A percentile compares a stretch with the other conserved stretches of the same genome.
phyloP scores from a whole-genome alignment of 139 green algal species.

The Raphidocelis subcapitata region DNA sequence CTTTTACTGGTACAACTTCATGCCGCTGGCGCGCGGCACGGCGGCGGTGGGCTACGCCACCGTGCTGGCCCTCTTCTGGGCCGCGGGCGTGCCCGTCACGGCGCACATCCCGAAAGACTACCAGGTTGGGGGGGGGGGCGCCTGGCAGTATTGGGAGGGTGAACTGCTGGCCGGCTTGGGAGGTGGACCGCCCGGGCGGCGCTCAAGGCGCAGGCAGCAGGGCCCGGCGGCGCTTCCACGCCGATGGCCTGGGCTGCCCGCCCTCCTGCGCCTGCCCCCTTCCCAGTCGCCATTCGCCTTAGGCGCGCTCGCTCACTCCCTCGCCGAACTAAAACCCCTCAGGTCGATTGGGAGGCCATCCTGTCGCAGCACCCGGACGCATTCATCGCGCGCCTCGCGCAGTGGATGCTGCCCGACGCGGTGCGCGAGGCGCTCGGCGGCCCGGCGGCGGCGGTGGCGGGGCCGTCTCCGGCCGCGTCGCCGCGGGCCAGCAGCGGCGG shows the following conservation, averaged over 20 bases:
- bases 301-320: background rate
- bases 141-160: too few relatives aligned
- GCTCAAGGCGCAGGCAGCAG: background rate
- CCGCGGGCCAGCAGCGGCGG: background rate
- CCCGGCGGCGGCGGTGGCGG: background rate
- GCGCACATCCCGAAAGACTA: constrained; percentile 73
- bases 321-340: too few relatives aligned
- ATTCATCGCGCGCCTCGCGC: constrained; percentile 55
- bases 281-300: background rate
- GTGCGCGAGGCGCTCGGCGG: background rate
- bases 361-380: constrained; percentile 61
- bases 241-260: background rate
- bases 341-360: constrained; percentile 94
- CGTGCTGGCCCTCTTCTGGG: constrained; percentile 84
- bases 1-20: constrained; percentile 92
- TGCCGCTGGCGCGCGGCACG: constrained; percentile 89
- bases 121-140: constrained; percentile 64
- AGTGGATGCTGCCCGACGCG: constrained; percentile 44
- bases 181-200: background rate
- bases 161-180: background rate
- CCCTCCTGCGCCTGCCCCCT: background rate
- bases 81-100: constrained; percentile 73
- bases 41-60: constrained; percentile 84
- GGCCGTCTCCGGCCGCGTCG: background rate
- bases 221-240: background rate